Evolutionary conservation across 345 rosid genomes (phyloP).

Genomic region (Eucalyptus albens): DNA sequence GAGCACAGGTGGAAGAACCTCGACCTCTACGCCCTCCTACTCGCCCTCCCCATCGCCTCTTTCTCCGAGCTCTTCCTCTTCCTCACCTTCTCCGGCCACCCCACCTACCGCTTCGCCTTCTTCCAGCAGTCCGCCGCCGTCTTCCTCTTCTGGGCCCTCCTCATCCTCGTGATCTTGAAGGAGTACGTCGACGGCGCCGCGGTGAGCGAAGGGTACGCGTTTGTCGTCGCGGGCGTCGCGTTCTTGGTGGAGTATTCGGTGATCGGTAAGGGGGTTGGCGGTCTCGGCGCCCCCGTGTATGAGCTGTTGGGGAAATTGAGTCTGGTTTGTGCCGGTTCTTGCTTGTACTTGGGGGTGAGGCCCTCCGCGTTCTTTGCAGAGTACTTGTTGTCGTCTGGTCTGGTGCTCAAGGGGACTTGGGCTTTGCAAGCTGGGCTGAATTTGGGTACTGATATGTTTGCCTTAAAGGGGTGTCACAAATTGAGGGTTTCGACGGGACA

Average conservation of each 20-base stretch:
- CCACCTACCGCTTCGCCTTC: constrained; percentile 37
- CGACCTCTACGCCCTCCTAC: constrained; percentile 30
- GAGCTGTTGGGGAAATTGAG: constrained; percentile 22
- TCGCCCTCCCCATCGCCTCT: constrained; percentile 44
- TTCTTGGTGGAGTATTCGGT: constrained; percentile 28
- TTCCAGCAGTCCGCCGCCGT: constrained; percentile 22
- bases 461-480: constrained; percentile 26
- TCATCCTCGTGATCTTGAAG: constrained; percentile 14
- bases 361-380: constrained; percentile 40
- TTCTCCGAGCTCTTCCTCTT: constrained; percentile 34
- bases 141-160: constrained; percentile 30
- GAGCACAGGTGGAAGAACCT: constrained; percentile 28
- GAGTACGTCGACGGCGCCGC: constrained; percentile 9
- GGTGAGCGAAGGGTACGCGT: constrained; percentile 15
- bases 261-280: constrained; percentile 25
- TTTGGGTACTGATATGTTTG: constrained; percentile 34
- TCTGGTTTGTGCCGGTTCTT: constrained; percentile 29
- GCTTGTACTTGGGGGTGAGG: constrained; percentile 34
- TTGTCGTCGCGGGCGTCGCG: constrained; percentile 10
- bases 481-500: constrained; percentile 1
- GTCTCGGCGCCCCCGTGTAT: constrained; percentile 17
- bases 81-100: constrained; percentile 22
- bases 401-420: constrained; percentile 49
- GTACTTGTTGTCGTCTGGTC: constrained; percentile 23
- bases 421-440: constrained; percentile 36